These are phyloP conservation scores for Jaltomata sinuosa DNA, from an alignment of 257 asterid species.

Conservation along the genomic window DNA sequence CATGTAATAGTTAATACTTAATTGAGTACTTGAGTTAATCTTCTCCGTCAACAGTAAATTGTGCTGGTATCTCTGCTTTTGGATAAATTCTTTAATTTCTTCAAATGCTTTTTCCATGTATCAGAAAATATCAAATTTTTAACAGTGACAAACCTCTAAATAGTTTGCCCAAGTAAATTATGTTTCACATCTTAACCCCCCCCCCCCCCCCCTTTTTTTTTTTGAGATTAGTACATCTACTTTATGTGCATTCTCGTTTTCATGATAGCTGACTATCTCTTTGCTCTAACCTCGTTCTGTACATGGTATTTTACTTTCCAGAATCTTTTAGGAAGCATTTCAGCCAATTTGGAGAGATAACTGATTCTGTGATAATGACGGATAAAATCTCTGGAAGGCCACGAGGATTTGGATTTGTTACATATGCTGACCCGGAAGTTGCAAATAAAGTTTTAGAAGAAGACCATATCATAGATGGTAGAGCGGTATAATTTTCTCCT, in stretches of 20 bases:
- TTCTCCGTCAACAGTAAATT: not conserved
- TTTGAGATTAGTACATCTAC: not conserved
- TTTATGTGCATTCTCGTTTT: not conserved
- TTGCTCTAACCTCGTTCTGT: slow-evolving; percentile 10
- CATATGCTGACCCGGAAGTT: slow-evolving; percentile 69
- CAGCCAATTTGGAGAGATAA: slow-evolving; percentile 73
- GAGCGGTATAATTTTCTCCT: slow-evolving; percentile 43
- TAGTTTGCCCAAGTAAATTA: no score
- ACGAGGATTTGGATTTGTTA: slow-evolving; percentile 87
- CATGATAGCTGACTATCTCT: not conserved
- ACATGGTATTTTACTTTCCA: slow-evolving; percentile 21
- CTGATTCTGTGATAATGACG: slow-evolving; percentile 81
- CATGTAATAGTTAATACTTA: not conserved
- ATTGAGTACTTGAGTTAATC: not conserved
- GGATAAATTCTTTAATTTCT: not conserved
- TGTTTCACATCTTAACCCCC: not conserved
- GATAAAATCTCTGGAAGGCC: slow-evolving; percentile 77
- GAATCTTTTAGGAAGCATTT: slow-evolving; percentile 78
- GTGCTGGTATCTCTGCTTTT: not conserved
- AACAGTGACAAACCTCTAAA: no score
- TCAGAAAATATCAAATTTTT: no score
- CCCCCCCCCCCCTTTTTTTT: not conserved
- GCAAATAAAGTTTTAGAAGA: slow-evolving; percentile 74
- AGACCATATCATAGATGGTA: slow-evolving; percentile 79
- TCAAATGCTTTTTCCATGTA: no score